Base-by-base conservation (phyloP, 495 filamentous ascomycete genomes). In the Letharia columbiana region DNA sequence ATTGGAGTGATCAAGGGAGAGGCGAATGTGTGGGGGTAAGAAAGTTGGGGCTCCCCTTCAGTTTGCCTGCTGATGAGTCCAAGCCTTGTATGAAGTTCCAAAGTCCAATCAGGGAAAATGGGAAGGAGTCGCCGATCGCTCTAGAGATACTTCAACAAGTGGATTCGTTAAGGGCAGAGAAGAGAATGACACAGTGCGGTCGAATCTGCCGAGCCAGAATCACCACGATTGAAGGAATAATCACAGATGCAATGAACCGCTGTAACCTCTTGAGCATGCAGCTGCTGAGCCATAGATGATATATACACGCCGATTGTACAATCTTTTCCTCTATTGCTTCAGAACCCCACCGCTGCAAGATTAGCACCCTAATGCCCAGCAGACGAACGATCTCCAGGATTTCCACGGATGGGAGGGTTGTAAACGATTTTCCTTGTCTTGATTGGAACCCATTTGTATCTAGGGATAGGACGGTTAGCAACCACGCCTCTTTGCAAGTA, bases 361-460 rank as follows among this genome's bases (percentile, higher is more conserved):
- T 8, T 17, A 45, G 37, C n/a, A 20, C 13, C 23, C 35, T 37
- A 23, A 15, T 66, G 35, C 37, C 18, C 37, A 6, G 42, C 52
- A 8, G 33, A 58, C 35, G 57, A 37, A 58, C 59, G 45, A 28
- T 35, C n/a, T 10, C 7, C 35, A 66, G 45, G 10, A 18, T 35
- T 54, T 42, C 45, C 13, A 33, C 7, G 28, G 17, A 83, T 75
- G 9, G 90, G 90, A 50, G 90, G 89, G 77, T 88, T 88, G 81
- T 93, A 93, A 71, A 90, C 84, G 71, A 99, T 77, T 84, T 96
- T 95, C 71, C 94, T 86, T 65, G 92, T 88, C 87, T 99, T 99
- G 79, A 99, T 79, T 65, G 89, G 87, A 45, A 90, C 78, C 94
- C 94, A 99, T 84, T 97, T 97, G 86, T 99, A 98, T 71, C 89